Evolutionary conservation across 768 basidiomycete genomes (phyloP), one percentile per base, ranked within the genome.

Genomic region (Serendipita sp.): DNA sequence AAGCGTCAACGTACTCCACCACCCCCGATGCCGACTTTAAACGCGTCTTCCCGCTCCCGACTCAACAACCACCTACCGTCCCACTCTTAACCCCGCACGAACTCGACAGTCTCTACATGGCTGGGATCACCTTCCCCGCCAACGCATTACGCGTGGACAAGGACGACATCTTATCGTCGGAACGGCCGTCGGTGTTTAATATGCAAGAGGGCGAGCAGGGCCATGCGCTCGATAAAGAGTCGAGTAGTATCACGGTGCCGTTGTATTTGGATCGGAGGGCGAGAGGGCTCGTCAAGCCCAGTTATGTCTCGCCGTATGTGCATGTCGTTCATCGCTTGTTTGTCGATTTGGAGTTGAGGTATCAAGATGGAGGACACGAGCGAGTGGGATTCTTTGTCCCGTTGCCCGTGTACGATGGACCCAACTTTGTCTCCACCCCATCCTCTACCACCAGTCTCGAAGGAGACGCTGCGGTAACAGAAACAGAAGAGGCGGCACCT

Each of bases 221-320:
- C 13, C 53, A 58, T 33, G n/a, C 53, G 17, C 53, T 58, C 53
- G 53, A 58, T n/a, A 20, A 3, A 1, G 53, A 58, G 24, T 24
- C 31, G 31, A 58, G 53, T 33, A 58, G 53, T 31, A 58, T 58
- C 31, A 58, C 53, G n/a, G 53, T 58, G 13, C 53, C 53, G 9
- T n/a, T 58, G 4, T 33, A 24, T 31, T 24, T 58, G 17, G 53
- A 58, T 2, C 11, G 17, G n/a, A 11, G 13, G 20, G 42, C 42
- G 20, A 42, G 20, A 20, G 45, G 9, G 1, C 53, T 58, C 5
- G 53, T 58, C 4, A 58, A 58, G n/a, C 53, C n/a, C 5, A 58
- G 22, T n/a, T 58, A 58, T 31, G 30, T 33, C 1, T 58, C 53
- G 5, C 53, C 53, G 3, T 58, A 58, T 58, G 24, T 58, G 22